Evolutionary conservation across 2,329 filamentous ascomycete species (phyloP), one percentile per base, ranked within the genome.

Genomic region (Sporothrix inflata): DNA sequence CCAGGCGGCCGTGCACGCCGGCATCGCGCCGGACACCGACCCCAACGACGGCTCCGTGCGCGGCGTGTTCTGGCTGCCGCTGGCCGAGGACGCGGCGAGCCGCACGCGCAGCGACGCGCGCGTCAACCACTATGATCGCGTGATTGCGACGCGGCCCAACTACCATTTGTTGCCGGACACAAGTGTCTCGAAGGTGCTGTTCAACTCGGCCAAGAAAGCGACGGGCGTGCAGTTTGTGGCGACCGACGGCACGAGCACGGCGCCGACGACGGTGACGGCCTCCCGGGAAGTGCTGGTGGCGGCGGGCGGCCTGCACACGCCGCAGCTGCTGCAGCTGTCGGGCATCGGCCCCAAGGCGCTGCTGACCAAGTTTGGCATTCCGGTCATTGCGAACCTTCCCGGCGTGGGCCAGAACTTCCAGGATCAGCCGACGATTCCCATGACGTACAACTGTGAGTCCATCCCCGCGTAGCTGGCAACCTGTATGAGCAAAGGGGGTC

Each of bases 221-320:
- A 81, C 84, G 0, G 90, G 89, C 0, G 84, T 92, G 1, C 87
- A 91, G 75, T 89, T 86, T 74, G 83, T 85, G 24, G 84, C 85
- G 38, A 87, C 78, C 75, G 78, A 77, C 61, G 73, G 73, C 55
- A 78, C 78, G 63, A 77, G 77, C 8, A 70, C 71, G n/a, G 74
- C 75, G 21, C 57, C 40, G 8, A 71, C 66, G 42, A 70, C 24
- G 42, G 51, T 75, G 42, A 75, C 73, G 12, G 76, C 76, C 1
- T 75, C 74, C 12, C 73, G 71, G 45, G 84, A 86, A 71, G 80
- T 86, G 1, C 81, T 86, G 27, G 61, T 86, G 4, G 79, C 80
- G 0, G 83, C 82, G 8, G 84, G 84, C 1, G 77, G 80, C 1
- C 78, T 85, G 73, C 81, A 84, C 70, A 80, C 81, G 0, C 83